Conservation (phyloP, 2,329 filamentous ascomycete species). For the Cladophialophora chaetospira region DNA sequence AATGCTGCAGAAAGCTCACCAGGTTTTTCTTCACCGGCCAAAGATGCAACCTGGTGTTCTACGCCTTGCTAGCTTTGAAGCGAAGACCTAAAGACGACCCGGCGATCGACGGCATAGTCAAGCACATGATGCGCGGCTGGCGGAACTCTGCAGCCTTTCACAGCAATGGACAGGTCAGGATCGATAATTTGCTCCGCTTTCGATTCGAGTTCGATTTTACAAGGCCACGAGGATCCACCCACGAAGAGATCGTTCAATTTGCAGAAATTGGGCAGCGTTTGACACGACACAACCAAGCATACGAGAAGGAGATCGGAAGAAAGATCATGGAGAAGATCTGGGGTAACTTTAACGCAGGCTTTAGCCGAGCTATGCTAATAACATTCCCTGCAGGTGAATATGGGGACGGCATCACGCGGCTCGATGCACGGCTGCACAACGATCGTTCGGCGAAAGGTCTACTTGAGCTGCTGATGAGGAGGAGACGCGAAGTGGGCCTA, state of each 20-base stretch:
- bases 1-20: background rate
- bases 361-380: too few species aligned
- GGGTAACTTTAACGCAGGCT: too few species aligned
- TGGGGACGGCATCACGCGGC: background rate
- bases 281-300: background rate
- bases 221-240: background rate
- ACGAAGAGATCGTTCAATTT: slow-evolving; percentile 1
- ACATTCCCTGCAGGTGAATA: background rate
- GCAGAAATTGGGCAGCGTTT: background rate
- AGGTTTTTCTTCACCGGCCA: background rate
- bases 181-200: slow-evolving; percentile 4
- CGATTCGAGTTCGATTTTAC: background rate
- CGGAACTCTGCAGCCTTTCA: background rate
- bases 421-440: too few species aligned
- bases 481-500: too few species aligned
- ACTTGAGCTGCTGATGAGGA: too few species aligned
- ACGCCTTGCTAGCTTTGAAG: background rate
- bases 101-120: background rate
- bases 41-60: background rate
- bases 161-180: background rate
- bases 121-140: background rate
- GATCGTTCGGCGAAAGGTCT: too few species aligned
- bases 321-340: slow-evolving; percentile 2
- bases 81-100: background rate
- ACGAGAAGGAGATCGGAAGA: background rate